These are phyloP conservation scores for Aureobasidium sp. DNA, from an alignment of 2,329 filamentous ascomycete species.

Conservation along the genomic window DNA sequence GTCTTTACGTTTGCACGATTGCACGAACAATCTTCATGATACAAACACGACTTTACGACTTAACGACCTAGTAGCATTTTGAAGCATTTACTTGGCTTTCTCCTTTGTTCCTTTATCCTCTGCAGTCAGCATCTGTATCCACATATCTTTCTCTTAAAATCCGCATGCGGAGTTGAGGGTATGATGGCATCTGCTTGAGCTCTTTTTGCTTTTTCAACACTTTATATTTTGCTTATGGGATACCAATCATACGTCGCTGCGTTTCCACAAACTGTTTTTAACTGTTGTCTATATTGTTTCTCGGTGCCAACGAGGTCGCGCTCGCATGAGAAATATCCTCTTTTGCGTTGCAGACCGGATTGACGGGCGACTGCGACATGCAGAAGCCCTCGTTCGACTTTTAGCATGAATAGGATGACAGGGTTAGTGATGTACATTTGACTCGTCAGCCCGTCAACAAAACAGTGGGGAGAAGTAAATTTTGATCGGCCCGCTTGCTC, in stretches of 20 bases:
- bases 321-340: too few relatives aligned
- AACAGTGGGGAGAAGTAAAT: conserved; percentile 5
- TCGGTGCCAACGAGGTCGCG: too few relatives aligned
- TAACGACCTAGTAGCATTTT: not conserved
- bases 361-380: too few relatives aligned
- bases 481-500: conserved; percentile 11
- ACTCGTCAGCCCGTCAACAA: conserved; percentile 3
- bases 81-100: not conserved
- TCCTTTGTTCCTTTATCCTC: not conserved
- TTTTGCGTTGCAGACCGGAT: too few relatives aligned
- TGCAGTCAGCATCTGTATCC: not conserved
- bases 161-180: not conserved
- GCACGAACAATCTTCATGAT: not conserved
- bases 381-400: not conserved
- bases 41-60: conserved; percentile 2
- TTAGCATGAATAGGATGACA: not conserved
- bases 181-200: not conserved
- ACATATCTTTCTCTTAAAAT: not conserved
- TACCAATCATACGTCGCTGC: not conserved
- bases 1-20: not conserved
- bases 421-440: not conserved
- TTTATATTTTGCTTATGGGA: not conserved
- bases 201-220: not conserved
- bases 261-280: too few relatives aligned
- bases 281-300: too few relatives aligned